These are phyloP conservation scores for Fusarium torulosum DNA, from an alignment of 2,329 filamentous ascomycete species.

Conservation along the genomic window DNA sequence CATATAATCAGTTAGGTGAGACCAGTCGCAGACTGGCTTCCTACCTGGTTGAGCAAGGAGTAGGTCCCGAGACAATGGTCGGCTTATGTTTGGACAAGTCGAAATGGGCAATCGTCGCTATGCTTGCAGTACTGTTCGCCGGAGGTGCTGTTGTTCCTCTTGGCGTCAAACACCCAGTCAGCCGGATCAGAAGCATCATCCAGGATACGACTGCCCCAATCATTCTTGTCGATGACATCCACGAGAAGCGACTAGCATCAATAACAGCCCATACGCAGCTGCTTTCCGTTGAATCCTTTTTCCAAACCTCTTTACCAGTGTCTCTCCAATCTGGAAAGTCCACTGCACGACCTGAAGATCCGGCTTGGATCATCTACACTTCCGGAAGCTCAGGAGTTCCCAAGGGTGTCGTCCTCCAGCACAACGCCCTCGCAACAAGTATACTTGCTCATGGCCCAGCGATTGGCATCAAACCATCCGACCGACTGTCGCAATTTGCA, in stretches of 20 bases:
- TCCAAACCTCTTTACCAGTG: too few species aligned
- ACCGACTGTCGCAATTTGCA: slow-evolving; percentile 5
- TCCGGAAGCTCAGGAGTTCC: slow-evolving; percentile 10
- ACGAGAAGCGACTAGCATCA: too few species aligned
- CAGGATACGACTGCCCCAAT: too few species aligned
- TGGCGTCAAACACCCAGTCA: too few species aligned
- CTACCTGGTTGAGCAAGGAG: too few species aligned
- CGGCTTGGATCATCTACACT: slow-evolving; percentile 9
- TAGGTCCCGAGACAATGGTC: slow-evolving; percentile 2
- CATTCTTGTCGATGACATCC: too few species aligned
- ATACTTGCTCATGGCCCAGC: background rate
- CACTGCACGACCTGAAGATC: background rate
- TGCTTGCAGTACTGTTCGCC: slow-evolving; percentile 7
- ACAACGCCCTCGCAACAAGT: slow-evolving; percentile 2
- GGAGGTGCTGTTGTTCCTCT: slow-evolving; percentile 1
- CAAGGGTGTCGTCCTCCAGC: slow-evolving; percentile 10
- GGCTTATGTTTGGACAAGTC: slow-evolving; percentile 12
- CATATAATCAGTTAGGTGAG: slow-evolving; percentile 1
- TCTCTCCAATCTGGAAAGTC: too few species aligned
- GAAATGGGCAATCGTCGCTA: background rate
- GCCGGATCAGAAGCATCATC: too few species aligned
- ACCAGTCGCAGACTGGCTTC: slow-evolving; percentile 5
- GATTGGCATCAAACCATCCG: background rate
- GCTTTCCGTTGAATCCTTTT: slow-evolving; percentile 2
- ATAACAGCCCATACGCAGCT: too few species aligned